These are phyloP conservation scores for Ascochyta rabiei DNA, from an alignment of 2,329 filamentous ascomycete species.

Conservation along the genomic window DNA sequence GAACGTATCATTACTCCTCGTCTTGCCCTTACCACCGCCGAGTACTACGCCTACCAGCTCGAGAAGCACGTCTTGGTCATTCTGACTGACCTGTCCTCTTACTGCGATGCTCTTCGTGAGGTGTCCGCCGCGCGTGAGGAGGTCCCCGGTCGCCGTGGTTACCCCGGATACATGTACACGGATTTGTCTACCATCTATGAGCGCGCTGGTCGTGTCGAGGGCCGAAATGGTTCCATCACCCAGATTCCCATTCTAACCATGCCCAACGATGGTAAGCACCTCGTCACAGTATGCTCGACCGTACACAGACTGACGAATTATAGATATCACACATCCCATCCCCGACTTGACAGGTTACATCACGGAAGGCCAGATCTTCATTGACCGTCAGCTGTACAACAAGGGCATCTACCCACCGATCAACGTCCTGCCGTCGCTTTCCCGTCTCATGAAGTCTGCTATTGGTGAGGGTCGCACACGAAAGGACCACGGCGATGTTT, in stretches of 20 bases:
- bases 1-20: slow-evolving; percentile 99
- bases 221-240: slow-evolving; percentile 97
- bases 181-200: slow-evolving; percentile 99
- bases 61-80: slow-evolving; percentile 99
- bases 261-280: slow-evolving; percentile 83
- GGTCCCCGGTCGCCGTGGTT: slow-evolving; percentile 98
- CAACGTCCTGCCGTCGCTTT: slow-evolving; percentile 96
- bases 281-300: neutral
- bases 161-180: slow-evolving; percentile 99
- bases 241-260: slow-evolving; percentile 99
- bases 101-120: slow-evolving; percentile 98
- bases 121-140: slow-evolving; percentile 98
- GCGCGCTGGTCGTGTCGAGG: slow-evolving; percentile 94
- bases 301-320: slow-evolving; percentile 19
- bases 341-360: slow-evolving; percentile 99
- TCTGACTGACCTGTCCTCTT: slow-evolving; percentile 94
- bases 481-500: slow-evolving; percentile 96
- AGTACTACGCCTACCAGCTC: slow-evolving; percentile 99
- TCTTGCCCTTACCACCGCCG: slow-evolving; percentile 95
- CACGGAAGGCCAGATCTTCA: slow-evolving; percentile 97
- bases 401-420: slow-evolving; percentile 98
- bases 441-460: slow-evolving; percentile 99
- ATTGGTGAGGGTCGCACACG: slow-evolving; percentile 97
- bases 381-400: slow-evolving; percentile 92
- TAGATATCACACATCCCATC: slow-evolving; percentile 96